Evolutionary conservation across 108 stramenopile genomes (phyloP), one percentile per base, ranked within the genome.

Genomic region (Schizochytrium sp.): DNA sequence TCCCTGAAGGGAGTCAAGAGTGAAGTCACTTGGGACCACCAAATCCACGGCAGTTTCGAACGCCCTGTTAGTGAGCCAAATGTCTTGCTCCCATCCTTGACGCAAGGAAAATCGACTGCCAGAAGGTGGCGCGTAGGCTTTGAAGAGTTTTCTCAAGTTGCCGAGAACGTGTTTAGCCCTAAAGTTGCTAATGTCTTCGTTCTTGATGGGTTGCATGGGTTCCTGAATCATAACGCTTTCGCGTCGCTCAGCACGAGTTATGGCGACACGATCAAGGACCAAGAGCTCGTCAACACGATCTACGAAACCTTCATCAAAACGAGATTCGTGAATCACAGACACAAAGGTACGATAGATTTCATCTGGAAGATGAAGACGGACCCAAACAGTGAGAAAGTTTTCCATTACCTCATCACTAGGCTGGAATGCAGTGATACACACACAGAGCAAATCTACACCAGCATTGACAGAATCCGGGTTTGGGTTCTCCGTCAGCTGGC

Each of bases 401-500:
- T 94, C 93, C 50, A 93, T 13, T 40, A 72, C 56, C 73, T 91
- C 91, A 3, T 93, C 91, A 56, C 72, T 76, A 15, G 94, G 94
- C 10, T 92, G 93, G 72, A 93, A 92, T 50, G 87, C 60, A 46
- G 69, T 69, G 46, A 94, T 72, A 13, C 88, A 53, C 55, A 92
- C 44, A 42, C 61, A 88, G 46, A 94, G 60, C 45, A 94, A 72
- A 72, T 93, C 94, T 92, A 93, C 93, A 61, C 92, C 93, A 17
- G 88, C 87, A 56, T 89, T 87, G 5, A 56, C 42, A 41, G 88
- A 89, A 3, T 50, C 91, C 42, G 53, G 57, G 56, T 57, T 88
- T 5, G 93, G 91, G 90, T 94, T 94, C 46, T 89, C 88, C 3
- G 88, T 90, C 57, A 94, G 94, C 92, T 94, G 94, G 88, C 92